These are phyloP conservation scores for Lepidium sativum DNA, from an alignment of 345 rosid species.

Conservation along the genomic window DNA sequence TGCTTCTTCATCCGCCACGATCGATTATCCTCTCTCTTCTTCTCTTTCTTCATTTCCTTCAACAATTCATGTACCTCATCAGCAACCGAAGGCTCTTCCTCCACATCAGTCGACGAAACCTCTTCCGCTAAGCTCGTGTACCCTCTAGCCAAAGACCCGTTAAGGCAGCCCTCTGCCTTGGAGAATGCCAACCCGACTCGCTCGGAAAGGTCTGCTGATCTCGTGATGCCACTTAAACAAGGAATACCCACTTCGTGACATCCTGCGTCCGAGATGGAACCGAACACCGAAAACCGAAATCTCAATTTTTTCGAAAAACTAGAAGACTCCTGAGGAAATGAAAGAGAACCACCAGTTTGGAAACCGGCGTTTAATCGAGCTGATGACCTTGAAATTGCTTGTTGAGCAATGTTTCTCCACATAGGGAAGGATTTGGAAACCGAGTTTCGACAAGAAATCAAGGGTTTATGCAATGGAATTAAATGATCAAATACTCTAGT, in stretches of 20 bases:
- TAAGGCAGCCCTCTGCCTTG: constrained; percentile 26
- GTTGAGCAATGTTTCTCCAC: constrained; percentile 72
- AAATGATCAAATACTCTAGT: constrained; percentile 23
- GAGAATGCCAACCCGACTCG: constrained; percentile 27
- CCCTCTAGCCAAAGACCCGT: constrained; percentile 47
- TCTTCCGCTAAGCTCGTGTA: constrained; percentile 78
- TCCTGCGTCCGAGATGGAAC: constrained; percentile 19
- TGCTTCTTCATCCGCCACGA: constrained; percentile 15
- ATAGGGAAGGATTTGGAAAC: constrained; percentile 36
- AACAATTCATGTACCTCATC: constrained; percentile 67
- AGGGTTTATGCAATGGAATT: constrained; percentile 23
- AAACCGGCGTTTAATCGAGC: constrained; percentile 14
- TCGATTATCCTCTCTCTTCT: constrained; percentile 29
- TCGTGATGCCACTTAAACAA: constrained; percentile 27
- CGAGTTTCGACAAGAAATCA: constrained; percentile 11
- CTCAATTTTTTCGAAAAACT: constrained; percentile 12
- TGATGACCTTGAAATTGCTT: constrained; percentile 33
- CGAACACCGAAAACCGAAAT: constrained; percentile 20
- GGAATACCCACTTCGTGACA: constrained; percentile 24
- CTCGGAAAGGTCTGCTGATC: constrained; percentile 27
- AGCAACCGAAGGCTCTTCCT: constrained; percentile 49
- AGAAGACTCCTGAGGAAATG: constrained; percentile 29
- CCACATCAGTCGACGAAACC: constrained; percentile 63
- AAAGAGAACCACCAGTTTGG: constrained; percentile 29
- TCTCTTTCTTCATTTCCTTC: constrained; percentile 51